Percentiles rank a stretch among this genome's conserved stretches.
phyloP scores from a whole-genome alignment of 1,284 basidiomycete genomes.

The Termitomyces sp. region DNA sequence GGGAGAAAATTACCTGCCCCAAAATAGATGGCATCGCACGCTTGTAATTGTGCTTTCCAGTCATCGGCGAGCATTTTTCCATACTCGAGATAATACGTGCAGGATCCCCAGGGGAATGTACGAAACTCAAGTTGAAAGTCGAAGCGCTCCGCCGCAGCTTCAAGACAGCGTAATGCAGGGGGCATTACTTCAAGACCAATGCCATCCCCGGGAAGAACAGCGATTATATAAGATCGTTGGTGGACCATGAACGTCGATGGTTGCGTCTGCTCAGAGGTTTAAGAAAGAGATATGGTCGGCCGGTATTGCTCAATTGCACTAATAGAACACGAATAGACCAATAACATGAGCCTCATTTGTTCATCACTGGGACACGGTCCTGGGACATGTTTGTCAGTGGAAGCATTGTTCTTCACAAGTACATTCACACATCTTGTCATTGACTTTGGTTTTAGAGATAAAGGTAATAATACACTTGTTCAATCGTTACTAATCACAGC shows the following conservation, averaged over 20 bases:
- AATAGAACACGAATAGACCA: neutral
- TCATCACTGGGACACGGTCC: neutral
- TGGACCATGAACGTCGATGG: neutral
- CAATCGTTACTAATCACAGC: neutral
- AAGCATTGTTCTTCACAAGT: neutral
- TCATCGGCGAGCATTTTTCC: constrained; percentile 33
- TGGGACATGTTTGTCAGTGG: neutral
- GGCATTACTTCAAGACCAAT: constrained; percentile 51
- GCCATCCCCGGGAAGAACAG: constrained; percentile 54
- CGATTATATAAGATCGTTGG: constrained; percentile 37
- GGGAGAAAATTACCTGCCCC: constrained; percentile 29
- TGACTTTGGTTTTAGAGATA: neutral
- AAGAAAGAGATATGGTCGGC: too few relatives aligned
- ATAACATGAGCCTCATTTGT: neutral
- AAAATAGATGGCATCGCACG: constrained; percentile 37
- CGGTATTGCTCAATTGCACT: neutral
- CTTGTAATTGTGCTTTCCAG: constrained; percentile 30
- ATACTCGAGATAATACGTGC: constrained; percentile 32
- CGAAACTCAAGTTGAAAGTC: constrained; percentile 31
- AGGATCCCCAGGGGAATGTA: constrained; percentile 32
- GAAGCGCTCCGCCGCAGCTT: constrained; percentile 30
- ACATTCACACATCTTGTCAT: neutral
- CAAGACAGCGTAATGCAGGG: constrained; percentile 36
- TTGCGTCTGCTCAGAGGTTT: neutral
- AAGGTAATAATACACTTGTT: neutral